These are phyloP conservation scores for Daldinia bambusicola DNA, from an alignment of 495 filamentous ascomycete genomes.

Conservation along the genomic window DNA sequence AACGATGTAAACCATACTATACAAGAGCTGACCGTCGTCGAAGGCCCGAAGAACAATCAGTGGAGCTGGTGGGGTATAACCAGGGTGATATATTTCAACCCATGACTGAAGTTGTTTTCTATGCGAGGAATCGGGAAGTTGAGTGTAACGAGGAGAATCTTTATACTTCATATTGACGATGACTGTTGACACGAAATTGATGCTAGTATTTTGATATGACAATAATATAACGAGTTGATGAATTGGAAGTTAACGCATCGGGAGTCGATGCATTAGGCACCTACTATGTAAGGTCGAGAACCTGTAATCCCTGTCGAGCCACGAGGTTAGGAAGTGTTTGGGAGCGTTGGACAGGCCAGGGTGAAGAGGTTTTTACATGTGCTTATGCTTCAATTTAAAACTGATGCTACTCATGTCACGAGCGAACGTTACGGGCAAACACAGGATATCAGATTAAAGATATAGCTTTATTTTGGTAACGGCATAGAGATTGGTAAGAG, in stretches of 20 bases:
- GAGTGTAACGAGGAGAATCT: not conserved
- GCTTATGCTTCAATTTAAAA: not conserved
- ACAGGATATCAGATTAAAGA: not conserved
- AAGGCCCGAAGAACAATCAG: not conserved
- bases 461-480: not conserved
- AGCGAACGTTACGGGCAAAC: no score
- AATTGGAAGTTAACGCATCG: not conserved
- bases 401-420: not conserved
- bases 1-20: not conserved
- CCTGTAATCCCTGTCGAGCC: constrained; percentile 31
- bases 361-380: no score
- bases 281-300: constrained; percentile 37
- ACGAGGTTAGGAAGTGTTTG: constrained; percentile 22
- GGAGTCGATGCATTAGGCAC: not conserved
- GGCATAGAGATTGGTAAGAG: not conserved
- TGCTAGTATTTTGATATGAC: not conserved
- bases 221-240: not conserved
- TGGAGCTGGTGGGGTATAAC: not conserved
- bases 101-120: not conserved
- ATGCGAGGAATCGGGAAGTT: not conserved
- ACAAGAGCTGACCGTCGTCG: not conserved
- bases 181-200: not conserved
- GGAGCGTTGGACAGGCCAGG: constrained; percentile 13
- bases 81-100: not conserved
- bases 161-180: not conserved